Evolutionary conservation across 1,284 basidiomycete species (phyloP).

Genomic region (Tetrapyrgos nigripes): DNA sequence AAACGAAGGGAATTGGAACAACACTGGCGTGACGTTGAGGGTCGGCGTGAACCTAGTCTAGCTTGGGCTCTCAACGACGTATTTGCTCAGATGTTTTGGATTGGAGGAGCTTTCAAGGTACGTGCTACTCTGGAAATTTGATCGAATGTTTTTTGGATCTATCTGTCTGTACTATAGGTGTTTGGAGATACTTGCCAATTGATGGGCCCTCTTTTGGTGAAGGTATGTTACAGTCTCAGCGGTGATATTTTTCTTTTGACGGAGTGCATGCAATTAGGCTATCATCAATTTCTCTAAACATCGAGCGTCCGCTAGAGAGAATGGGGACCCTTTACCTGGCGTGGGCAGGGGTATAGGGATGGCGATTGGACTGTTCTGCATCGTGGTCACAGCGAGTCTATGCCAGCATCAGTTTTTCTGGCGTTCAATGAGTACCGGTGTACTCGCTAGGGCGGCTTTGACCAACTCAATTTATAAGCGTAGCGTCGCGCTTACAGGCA

Average conservation of each 20-base stretch:
- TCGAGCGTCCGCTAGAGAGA: conserved; percentile 40
- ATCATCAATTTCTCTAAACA: conserved; percentile 75
- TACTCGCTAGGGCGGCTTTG: conserved; percentile 74
- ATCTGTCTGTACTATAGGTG: no score
- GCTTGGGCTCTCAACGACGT: conserved; percentile 77
- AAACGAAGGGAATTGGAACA: conserved; percentile 44
- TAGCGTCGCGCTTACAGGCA: conserved; percentile 68
- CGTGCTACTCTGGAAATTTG: no score
- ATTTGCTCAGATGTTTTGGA: conserved; percentile 74
- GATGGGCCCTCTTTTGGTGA: conserved; percentile 71
- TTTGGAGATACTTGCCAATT: conserved; percentile 65
- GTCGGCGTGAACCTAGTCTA: conserved; percentile 58
- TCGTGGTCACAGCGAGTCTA: conserved; percentile 64
- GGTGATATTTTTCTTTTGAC: not conserved
- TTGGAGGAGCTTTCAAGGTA: conserved; percentile 62
- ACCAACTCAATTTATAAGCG: conserved; percentile 81
- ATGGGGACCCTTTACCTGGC: conserved; percentile 45
- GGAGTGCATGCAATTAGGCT: conserved; percentile 37
- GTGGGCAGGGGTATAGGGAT: conserved; percentile 75
- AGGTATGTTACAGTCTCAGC: conserved; percentile 39
- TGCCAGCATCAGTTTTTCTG: conserved; percentile 82
- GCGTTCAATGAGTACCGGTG: conserved; percentile 75
- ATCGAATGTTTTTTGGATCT: no score
- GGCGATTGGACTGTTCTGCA: conserved; percentile 72
- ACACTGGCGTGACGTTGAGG: conserved; percentile 57